These are phyloP conservation scores for Penicillium sp. DNA, from an alignment of 2,329 filamentous ascomycete species.

Conservation along the genomic window DNA sequence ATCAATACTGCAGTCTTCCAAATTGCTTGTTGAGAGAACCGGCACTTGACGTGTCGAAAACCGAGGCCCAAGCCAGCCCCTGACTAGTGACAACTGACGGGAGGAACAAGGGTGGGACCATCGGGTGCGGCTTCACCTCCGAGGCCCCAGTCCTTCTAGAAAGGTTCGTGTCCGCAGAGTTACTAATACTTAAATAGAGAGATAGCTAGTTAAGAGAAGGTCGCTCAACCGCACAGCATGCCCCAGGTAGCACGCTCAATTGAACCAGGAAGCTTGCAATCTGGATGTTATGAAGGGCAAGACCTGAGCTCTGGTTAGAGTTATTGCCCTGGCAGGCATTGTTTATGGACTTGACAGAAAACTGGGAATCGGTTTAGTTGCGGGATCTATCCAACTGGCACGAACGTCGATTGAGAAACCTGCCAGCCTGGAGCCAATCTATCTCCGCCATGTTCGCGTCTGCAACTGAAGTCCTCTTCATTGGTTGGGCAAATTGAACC, in stretches of 20 bases:
- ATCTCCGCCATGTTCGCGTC: neutral
- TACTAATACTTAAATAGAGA: neutral
- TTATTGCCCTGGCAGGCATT: no score
- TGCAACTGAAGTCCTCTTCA: neutral
- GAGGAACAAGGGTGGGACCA: neutral
- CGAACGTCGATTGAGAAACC: neutral
- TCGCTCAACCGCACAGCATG: neutral
- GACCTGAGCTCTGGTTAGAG: no score
- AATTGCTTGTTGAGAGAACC: neutral
- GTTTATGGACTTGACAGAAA: no score
- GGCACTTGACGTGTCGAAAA: neutral
- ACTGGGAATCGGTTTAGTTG: no score
- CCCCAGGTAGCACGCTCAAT: neutral
- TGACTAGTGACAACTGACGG: neutral
- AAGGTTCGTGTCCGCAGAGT: neutral
- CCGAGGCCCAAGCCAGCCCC: neutral
- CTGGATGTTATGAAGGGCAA: neutral
- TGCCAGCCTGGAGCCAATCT: neutral
- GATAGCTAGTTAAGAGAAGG: neutral
- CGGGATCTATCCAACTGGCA: neutral
- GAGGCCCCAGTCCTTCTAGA: slow-evolving; percentile 1
- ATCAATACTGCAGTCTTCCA: neutral
- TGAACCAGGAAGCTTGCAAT: neutral
- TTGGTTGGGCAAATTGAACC: neutral
- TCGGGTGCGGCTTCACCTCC: neutral